These are phyloP conservation scores for Xylaria sp. DNA, from an alignment of 2,329 filamentous ascomycete species.

Conservation along the genomic window DNA sequence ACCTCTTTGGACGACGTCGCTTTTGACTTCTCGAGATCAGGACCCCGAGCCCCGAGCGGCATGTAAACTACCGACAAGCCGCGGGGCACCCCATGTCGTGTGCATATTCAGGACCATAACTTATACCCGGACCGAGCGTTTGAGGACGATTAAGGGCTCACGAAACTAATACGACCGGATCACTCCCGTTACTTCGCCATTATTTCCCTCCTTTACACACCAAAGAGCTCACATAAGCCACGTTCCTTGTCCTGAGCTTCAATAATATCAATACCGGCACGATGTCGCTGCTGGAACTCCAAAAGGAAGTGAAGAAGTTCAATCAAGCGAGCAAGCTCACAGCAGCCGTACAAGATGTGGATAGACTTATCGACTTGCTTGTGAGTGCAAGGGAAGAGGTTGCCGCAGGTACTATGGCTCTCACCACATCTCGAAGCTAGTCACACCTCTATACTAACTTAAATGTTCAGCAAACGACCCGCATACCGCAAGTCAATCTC, in stretches of 20 bases:
- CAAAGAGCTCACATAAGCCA: neutral
- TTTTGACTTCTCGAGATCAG: neutral
- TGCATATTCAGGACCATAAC: neutral
- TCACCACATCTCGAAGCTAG: neutral
- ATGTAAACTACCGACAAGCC: constrained; percentile 25
- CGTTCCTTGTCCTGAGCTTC: neutral
- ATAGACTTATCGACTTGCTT: constrained; percentile 82
- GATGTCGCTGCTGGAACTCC: constrained; percentile 65
- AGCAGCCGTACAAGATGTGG: constrained; percentile 80
- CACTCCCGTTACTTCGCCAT: neutral
- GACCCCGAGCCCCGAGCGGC: constrained; percentile 20
- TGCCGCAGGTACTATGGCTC: constrained; percentile 66
- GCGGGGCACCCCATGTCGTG: constrained; percentile 26
- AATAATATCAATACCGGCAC: neutral
- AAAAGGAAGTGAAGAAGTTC: constrained; percentile 79
- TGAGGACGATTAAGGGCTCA: neutral
- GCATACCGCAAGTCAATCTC: constrained; percentile 74
- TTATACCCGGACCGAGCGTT: neutral
- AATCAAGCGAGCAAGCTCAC: constrained; percentile 74
- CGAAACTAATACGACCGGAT: neutral
- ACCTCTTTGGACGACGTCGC: neutral
- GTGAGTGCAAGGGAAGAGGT: constrained; percentile 78
- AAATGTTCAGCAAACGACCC: constrained; percentile 64
- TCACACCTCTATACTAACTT: constrained; percentile 26
- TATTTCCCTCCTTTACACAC: too few relatives aligned